phyloP scores from a whole-genome alignment of 2,329 filamentous ascomycete genomes.

The Hansfordia pulvinata region DNA sequence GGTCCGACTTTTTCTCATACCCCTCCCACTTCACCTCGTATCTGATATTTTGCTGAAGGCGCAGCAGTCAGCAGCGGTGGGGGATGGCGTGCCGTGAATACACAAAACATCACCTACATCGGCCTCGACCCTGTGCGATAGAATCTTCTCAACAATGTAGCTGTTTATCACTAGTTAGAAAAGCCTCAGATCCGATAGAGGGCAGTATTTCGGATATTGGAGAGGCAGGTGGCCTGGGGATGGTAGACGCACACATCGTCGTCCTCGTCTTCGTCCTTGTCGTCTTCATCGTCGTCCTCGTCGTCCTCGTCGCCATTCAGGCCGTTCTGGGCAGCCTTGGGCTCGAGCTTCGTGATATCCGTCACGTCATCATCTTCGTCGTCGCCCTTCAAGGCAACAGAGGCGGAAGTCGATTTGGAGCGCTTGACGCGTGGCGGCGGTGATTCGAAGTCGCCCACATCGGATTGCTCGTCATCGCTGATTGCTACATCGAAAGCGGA shows the following conservation, averaged over 20 bases:
- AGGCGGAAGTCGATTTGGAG: too few relatives aligned
- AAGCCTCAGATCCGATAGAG: constrained; percentile 5
- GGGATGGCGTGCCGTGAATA: neutral
- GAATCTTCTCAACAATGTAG: constrained; percentile 63
- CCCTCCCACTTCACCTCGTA: constrained; percentile 76
- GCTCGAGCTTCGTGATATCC: constrained; percentile 7
- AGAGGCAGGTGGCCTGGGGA: neutral
- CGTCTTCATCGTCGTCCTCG: constrained; percentile 18
- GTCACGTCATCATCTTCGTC: constrained; percentile 13
- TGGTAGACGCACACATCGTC: constrained; percentile 12
- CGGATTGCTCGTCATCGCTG: constrained; percentile 27
- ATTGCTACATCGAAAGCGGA: constrained; percentile 16
- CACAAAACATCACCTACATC: constrained; percentile 24
- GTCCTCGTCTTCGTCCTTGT: constrained; percentile 18
- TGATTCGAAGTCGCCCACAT: constrained; percentile 11
- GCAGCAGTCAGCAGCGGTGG: constrained; percentile 3
- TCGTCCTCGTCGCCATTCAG: constrained; percentile 11
- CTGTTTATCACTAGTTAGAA: too few relatives aligned
- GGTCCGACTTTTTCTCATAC: constrained; percentile 54
- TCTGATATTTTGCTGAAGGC: constrained; percentile 18
- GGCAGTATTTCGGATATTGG: neutral
- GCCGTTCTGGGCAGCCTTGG: constrained; percentile 6
- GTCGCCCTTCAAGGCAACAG: constrained; percentile 8
- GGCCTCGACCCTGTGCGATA: constrained; percentile 47
- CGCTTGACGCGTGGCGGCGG: constrained; percentile 2